Evolutionary conservation across 2,329 filamentous ascomycete genomes (phyloP).

Genomic region (Fusarium sp.): DNA sequence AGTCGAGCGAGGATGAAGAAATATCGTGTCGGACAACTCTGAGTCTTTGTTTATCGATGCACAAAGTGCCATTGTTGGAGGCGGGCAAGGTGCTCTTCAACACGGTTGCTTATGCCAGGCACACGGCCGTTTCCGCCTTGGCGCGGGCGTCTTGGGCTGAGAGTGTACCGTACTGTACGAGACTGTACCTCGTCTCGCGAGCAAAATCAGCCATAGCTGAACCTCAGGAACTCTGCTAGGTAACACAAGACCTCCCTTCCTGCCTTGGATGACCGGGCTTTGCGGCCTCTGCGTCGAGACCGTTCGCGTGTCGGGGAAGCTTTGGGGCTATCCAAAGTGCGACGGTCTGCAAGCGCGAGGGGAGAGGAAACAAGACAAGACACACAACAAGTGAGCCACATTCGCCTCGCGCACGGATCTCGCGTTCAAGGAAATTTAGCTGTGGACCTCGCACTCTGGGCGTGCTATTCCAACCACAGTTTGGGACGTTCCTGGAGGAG

Average conservation of each 20-base stretch:
- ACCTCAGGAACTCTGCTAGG: conserved; percentile 3
- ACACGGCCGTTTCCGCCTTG: neutral
- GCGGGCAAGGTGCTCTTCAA: neutral
- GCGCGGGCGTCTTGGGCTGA: conserved; percentile 1
- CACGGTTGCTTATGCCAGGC: neutral
- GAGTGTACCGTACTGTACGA: neutral
- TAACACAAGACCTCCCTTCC: conserved; percentile 9
- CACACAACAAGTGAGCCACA: conserved; percentile 3
- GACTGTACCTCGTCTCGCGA: neutral
- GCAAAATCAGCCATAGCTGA: neutral
- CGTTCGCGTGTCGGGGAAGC: conserved; percentile 1
- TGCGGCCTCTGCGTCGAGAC: conserved; percentile 1
- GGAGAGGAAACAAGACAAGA: conserved; percentile 15
- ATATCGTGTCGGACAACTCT: neutral
- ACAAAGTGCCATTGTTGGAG: neutral
- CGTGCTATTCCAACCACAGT: conserved; percentile 21
- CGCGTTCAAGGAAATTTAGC: conserved; percentile 12
- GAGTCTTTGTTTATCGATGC: neutral
- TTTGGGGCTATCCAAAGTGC: conserved; percentile 21
- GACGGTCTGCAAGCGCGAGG: conserved; percentile 8
- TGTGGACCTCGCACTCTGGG: conserved; percentile 17
- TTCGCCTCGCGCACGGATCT: conserved; percentile 32
- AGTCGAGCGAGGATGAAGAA: neutral
- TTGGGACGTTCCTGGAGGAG: conserved; percentile 32
- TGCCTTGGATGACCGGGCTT: neutral